Base-by-base conservation (phyloP, 768 basidiomycete species). In the Lactarius trivialis region DNA sequence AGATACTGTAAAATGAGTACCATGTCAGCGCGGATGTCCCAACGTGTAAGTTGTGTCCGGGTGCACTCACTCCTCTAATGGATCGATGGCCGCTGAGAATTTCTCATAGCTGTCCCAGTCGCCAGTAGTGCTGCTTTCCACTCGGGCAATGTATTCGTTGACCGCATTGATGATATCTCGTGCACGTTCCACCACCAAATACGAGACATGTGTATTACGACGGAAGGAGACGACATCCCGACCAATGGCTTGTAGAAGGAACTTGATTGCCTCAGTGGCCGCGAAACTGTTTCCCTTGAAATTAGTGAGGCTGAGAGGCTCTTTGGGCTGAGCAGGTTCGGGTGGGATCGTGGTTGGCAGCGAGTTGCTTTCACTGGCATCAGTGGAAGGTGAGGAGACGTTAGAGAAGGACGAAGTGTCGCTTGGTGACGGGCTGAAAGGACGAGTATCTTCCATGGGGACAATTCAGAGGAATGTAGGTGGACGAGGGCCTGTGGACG, bases 131-230 rank as follows among this genome's bases (percentile, higher is more conserved):
- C 39, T 60, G 14, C 3, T 24, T 33, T 68, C 57, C 24, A 68
- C 68, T 15, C 45, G 36, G 19, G n/a, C 26, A 37, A 69, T 67
- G 50, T 58, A 60, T 45, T 28, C 34, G 37, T 66, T 64, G 19
- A 69, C 66, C 36, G 41, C 24, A 7, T 58, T 53, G 37, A 65
- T 32, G 15, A 69, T 60, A 21, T 68, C 65, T 7, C 65, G 64
- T 34, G 56, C 60, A 15, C 68, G 56, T 36, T 60, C 58, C 28
- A 64, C 59, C 28, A 66, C 48, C 55, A 68, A 39, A 51, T 66
- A 69, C 19, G 64, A 66, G 48, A 62, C 50, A 7, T 65, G 67
- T 0, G 68, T 63, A 56, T 69, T 69, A 15, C 68, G 67, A 21
- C 51, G 60, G 43, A 66, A 62, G 4, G 61, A 37, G 26, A 55